These are phyloP conservation scores for Przewalskia tangutica DNA, from an alignment of 257 asterid species.

Conservation along the genomic window DNA sequence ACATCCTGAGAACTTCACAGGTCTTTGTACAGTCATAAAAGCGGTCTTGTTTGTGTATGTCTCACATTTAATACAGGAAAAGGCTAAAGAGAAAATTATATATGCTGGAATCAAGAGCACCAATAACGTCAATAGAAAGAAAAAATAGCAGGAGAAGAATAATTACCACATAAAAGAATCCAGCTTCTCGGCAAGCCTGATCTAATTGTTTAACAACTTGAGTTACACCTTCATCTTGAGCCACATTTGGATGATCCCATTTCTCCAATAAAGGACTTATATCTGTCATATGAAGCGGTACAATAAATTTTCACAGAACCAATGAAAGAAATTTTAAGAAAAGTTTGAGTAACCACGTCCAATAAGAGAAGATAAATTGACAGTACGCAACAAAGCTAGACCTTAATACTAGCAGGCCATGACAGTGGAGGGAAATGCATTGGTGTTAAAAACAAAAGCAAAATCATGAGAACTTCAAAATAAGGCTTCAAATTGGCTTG, in stretches of 20 bases:
- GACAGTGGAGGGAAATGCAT: too few relatives aligned
- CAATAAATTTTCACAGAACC: not conserved
- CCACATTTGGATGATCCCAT: conserved; percentile 60
- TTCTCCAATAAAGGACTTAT: conserved; percentile 52
- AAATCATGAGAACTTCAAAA: too few relatives aligned
- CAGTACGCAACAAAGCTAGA: too few relatives aligned
- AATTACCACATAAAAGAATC: conserved; percentile 69
- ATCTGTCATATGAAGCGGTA: conserved; percentile 28
- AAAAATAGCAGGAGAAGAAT: not conserved
- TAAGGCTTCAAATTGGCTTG: not conserved
- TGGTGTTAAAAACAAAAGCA: too few relatives aligned
- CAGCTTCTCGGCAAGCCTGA: conserved; percentile 71
- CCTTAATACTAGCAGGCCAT: too few relatives aligned
- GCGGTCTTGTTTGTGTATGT: too few relatives aligned
- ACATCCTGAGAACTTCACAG: too few relatives aligned
- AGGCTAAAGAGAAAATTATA: too few relatives aligned
- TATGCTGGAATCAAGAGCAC: not conserved
- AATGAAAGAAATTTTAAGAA: not conserved
- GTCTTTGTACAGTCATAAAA: too few relatives aligned
- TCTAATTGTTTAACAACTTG: conserved; percentile 56
- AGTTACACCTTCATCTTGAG: conserved; percentile 38
- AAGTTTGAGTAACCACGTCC: too few relatives aligned
- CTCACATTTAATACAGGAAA: too few relatives aligned
- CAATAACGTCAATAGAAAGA: not conserved
- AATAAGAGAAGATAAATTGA: too few relatives aligned